Evolutionary conservation across 805 yeast genomes (phyloP).

Genomic region (Myxozyma neotropica): DNA sequence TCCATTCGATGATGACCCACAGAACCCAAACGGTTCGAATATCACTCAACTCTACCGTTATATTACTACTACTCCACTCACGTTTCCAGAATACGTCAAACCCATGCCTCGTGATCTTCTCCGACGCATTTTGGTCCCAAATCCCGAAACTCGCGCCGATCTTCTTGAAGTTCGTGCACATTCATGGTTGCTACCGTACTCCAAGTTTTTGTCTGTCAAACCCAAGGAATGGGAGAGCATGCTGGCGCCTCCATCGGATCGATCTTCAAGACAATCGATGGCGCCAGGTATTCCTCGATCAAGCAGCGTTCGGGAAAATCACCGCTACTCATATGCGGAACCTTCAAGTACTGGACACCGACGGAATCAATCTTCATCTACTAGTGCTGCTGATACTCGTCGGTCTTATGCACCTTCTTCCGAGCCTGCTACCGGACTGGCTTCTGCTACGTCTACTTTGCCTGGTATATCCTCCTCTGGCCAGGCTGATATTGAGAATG

Average conservation of each 20-base stretch:
- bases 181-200: constrained; percentile 86
- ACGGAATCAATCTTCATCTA: constrained; percentile 4
- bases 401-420: constrained; percentile 9
- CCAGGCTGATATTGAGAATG: constrained; percentile 24
- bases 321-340: constrained; percentile 5
- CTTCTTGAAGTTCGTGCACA: constrained; percentile 75
- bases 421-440: not conserved
- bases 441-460: not conserved
- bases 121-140: constrained; percentile 74
- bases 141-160: constrained; percentile 74
- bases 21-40: constrained; percentile 94
- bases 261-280: constrained; percentile 17
- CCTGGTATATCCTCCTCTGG: not conserved
- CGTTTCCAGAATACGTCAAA: constrained; percentile 91
- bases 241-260: constrained; percentile 22
- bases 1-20: constrained; percentile 97
- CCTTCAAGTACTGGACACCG: constrained; percentile 1
- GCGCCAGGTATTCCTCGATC: constrained; percentile 18
- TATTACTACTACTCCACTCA: constrained; percentile 86
- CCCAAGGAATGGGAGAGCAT: constrained; percentile 86
- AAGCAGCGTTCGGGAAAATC: constrained; percentile 7
- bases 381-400: constrained; percentile 6
- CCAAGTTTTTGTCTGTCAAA: constrained; percentile 75
- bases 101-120: constrained; percentile 90
- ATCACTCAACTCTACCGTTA: constrained; percentile 88